Evolutionary conservation across 2,329 filamentous ascomycete genomes (phyloP).

Genomic region (Botryotinia calthae): DNA sequence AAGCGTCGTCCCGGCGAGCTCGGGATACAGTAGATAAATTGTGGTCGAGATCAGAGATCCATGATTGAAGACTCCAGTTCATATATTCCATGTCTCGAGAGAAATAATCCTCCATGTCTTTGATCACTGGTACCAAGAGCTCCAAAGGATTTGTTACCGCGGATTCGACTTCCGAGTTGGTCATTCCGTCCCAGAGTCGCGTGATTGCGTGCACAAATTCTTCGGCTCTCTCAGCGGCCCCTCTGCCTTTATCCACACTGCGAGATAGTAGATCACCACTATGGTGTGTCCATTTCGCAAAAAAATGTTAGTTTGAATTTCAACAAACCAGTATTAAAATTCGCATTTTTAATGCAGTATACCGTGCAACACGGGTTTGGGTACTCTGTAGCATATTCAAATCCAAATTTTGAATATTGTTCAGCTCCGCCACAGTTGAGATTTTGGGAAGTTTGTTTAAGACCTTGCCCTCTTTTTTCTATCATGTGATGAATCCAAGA

Average conservation of each 20-base stretch:
- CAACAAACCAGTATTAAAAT: neutral
- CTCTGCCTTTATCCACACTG: neutral
- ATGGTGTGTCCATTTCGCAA: neutral
- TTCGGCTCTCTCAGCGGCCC: neutral
- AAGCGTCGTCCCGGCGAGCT: neutral
- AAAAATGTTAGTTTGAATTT: fast-evolving
- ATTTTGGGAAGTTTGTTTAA: no score
- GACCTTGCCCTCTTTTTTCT: no score
- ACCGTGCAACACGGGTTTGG: neutral
- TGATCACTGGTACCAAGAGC: neutral
- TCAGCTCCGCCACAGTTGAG: no score
- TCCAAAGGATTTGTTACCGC: neutral
- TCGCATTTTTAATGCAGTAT: neutral
- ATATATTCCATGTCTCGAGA: neutral
- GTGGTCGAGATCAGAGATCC: neutral
- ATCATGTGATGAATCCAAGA: no score
- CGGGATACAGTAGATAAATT: neutral
- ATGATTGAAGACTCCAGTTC: neutral
- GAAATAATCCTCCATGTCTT: neutral
- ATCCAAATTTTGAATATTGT: neutral
- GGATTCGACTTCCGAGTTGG: neutral
- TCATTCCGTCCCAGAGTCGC: neutral
- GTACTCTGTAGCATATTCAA: neutral
- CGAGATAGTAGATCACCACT: neutral
- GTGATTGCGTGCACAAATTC: neutral